Percentiles rank a stretch among this genome's conserved stretches.
phyloP scores from a whole-genome alignment of 352 stramenopile genomes.

The Pythium rishiriense region DNA sequence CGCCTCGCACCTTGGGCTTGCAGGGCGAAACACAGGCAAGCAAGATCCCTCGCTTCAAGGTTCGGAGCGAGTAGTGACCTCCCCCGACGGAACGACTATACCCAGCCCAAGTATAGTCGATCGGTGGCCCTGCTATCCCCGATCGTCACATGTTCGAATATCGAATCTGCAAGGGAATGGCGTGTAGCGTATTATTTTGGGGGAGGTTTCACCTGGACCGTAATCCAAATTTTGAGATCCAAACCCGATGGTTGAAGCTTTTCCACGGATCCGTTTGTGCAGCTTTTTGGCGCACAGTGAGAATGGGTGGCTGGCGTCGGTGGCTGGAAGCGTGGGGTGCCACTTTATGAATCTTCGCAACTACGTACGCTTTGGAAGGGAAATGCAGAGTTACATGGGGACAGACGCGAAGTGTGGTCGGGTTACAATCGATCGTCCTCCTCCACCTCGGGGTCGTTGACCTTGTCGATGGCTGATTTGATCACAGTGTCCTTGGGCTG shows the following conservation, averaged over 20 bases:
- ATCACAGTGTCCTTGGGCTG: constrained; percentile 98
- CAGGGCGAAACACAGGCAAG: constrained; percentile 11
- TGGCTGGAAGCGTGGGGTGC: neutral
- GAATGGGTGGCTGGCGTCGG: neutral
- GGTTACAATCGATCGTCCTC: constrained; percentile 32
- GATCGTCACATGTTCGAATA: constrained; percentile 11
- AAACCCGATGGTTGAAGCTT: neutral
- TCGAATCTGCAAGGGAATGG: constrained; percentile 4
- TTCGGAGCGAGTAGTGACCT: constrained; percentile 16
- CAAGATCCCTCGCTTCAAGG: constrained; percentile 25
- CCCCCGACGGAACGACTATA: constrained; percentile 16
- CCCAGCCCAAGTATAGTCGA: constrained; percentile 4
- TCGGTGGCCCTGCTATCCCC: neutral
- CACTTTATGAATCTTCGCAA: neutral
- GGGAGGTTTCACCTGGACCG: neutral
- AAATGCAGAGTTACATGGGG: neutral
- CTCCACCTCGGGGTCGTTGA: constrained; percentile 68
- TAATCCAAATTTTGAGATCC: neutral
- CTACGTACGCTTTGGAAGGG: neutral
- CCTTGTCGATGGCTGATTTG: constrained; percentile 94
- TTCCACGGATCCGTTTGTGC: neutral
- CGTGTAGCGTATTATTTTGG: constrained; percentile 1
- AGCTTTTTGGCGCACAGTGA: neutral
- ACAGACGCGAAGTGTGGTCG: no score
- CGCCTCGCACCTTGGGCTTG: neutral